Evolutionary conservation across 768 basidiomycete genomes (phyloP), one percentile per base, ranked within the genome.

Genomic region (Lentinula detonsa): DNA sequence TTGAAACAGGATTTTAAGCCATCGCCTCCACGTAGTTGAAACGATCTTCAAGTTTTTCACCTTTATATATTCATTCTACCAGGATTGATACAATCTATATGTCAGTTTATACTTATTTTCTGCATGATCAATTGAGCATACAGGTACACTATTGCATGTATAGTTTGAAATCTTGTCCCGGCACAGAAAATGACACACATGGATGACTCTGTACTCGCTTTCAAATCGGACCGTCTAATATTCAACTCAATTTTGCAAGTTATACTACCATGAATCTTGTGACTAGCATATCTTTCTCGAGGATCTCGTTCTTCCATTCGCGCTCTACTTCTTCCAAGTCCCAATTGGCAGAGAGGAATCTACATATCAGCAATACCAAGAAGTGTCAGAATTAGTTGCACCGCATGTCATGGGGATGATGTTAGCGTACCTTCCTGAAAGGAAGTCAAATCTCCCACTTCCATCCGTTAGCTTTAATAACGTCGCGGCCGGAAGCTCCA

Each of bases 401-500:
- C 37, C 3, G 16, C 5, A 43, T 2, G 35, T 16, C 7, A n/a
- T 15, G 15, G 15, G 33, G 1, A 11, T 5, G 7, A 5, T 8
- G 1, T 39, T 7, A 8, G 48, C 58, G 21, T 31, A 68, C 66
- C 64, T 63, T 52, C 68, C 67, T 15, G 54, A 65, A 37, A 68
- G 51, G 56, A 60, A 69, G 39, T 65, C 67, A 21, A 61, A 51
- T 50, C 50, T 64, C 8, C 68, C 68, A 55, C 66, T 65, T 21
- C 52, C 52, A 16, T 54, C 52, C 0, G 68, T 66, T 34, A 68
- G 39, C 28, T 60, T 64, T 18, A 69, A 35, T 23, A 57, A 61
- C 11, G 66, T 66, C 2, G 67, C 65, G 5, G 66, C 66, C 3
- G 66, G 67, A 10, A 68, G 62, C 49, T 63, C 59, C 0, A 67